A percentile compares a stretch with the other conserved stretches of the same genome.
phyloP scores from a whole-genome alignment of 2,329 filamentous ascomycete genomes.

The Cordyceps fumosorosea region DNA sequence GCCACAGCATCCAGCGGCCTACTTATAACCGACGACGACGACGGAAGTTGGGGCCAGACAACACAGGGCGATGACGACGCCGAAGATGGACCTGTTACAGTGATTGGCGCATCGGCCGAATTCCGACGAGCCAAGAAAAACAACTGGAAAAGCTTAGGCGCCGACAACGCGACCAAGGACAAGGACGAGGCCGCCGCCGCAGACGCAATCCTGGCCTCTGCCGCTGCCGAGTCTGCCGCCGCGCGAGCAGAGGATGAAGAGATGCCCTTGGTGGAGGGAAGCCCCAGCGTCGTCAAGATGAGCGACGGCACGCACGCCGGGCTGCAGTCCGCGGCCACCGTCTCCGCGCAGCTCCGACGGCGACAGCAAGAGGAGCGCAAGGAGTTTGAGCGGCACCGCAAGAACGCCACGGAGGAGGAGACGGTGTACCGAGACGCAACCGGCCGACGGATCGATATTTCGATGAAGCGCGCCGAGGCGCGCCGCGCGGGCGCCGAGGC shows the following conservation, averaged over 20 bases:
- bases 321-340: slow-evolving; percentile 74
- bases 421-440: slow-evolving; percentile 95
- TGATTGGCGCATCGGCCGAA: slow-evolving; percentile 48
- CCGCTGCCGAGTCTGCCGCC: slow-evolving; percentile 59
- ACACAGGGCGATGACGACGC: slow-evolving; percentile 43
- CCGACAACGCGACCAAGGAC: slow-evolving; percentile 24
- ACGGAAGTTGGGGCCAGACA: slow-evolving; percentile 42
- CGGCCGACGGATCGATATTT: slow-evolving; percentile 87
- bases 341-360: slow-evolving; percentile 61
- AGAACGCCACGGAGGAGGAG: slow-evolving; percentile 54
- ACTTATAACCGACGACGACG: slow-evolving; percentile 60
- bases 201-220: slow-evolving; percentile 69
- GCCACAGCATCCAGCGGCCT: slow-evolving; percentile 43
- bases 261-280: slow-evolving; percentile 38
- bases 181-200: slow-evolving; percentile 53
- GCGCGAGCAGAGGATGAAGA: slow-evolving; percentile 42
- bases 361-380: slow-evolving; percentile 59
- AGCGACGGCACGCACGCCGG: slow-evolving; percentile 82
- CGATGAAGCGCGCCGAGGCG: slow-evolving; percentile 82
- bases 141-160: slow-evolving; percentile 67
- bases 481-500: slow-evolving; percentile 58
- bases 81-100: slow-evolving; percentile 43
- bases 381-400: slow-evolving; percentile 39
- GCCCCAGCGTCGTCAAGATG: slow-evolving; percentile 58
- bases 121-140: slow-evolving; percentile 74